Evolutionary conservation across 2,329 filamentous ascomycete genomes (phyloP).

Genomic region (Nemania sp.): DNA sequence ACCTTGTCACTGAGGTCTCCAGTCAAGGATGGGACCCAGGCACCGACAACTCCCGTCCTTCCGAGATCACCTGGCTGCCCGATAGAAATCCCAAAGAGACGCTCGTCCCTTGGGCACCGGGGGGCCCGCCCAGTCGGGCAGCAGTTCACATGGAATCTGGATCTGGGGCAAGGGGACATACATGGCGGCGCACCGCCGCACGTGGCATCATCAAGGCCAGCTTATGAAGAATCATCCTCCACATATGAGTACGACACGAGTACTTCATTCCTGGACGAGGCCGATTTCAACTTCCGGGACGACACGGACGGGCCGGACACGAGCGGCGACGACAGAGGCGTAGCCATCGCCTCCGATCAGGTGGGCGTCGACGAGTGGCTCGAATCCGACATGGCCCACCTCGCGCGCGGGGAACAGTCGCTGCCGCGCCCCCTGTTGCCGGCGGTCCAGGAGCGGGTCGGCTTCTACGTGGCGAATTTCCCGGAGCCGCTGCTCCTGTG

Average conservation of each 20-base stretch:
- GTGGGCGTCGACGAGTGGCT: conserved; percentile 35
- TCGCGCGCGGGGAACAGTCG: conserved; percentile 34
- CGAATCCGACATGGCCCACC: conserved; percentile 33
- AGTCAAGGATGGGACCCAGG: background rate
- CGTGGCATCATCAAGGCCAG: background rate
- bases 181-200: background rate
- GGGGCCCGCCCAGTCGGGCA: conserved; percentile 29
- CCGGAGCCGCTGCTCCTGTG: conserved; percentile 63
- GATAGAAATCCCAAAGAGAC: conserved; percentile 30
- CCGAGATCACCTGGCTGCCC: conserved; percentile 22
- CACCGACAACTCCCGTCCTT: background rate
- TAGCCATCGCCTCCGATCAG: conserved; percentile 19
- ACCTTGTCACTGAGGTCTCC: conserved; percentile 2
- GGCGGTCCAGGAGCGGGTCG: conserved; percentile 58
- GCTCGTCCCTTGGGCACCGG: conserved; percentile 32
- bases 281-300: background rate
- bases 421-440: conserved; percentile 55
- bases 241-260: background rate
- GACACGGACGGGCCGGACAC: background rate
- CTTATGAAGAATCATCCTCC: background rate
- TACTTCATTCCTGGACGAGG: background rate
- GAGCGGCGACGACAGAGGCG: background rate
- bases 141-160: conserved; percentile 20
- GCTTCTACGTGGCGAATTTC: conserved; percentile 59
- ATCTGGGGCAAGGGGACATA: background rate